Base-by-base conservation (phyloP, 371 early-diverging fungal species). In the Mucor saturninus region DNA sequence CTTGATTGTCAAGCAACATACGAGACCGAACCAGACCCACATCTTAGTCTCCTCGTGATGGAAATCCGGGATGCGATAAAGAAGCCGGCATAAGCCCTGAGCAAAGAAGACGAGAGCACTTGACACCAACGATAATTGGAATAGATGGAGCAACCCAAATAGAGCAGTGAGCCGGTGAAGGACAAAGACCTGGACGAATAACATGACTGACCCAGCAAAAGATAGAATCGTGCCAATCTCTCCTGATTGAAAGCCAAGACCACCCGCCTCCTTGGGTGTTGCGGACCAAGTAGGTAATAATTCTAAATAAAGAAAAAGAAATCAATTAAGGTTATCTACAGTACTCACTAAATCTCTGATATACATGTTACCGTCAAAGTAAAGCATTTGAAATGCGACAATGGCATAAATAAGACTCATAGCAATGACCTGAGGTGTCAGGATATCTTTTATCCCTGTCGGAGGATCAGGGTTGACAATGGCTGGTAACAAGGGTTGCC, bases 281-380 rank as follows among this genome's bases (percentile, higher is more conserved):
- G 87, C 85, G 5, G 84, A 72, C 74, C 83, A 91, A 15, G 89
- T 68, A 13, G 83, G 74, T 43, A 86, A 87, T 1, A 88, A 70
- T 63, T 90, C 89, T 72, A 29, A 14, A 7, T 4, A 45, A 21
- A 21, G 43, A 26, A 21, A 21, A 21, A 21, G 21, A 21, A 21
- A 21, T 21, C 10, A 13, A 15, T 56, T 26, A 29, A 21, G 21
- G 21, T 21, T 21, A 21, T 21, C 21, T 21, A 21, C 21, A 21
- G 1, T 21, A 21, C 21, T 21, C 21, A 21, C 21, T 21, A 0
- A 21, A 21, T 21, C 21, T 21, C 21, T 21, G 21, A 21, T 21
- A 21, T 21, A 1, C 1, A 21, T 21, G 0, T 39, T 69, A 79
- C 79, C 79, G 46, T 79, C 76, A 64, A 74, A 74, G 13, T 69